Evolutionary conservation across 2,329 filamentous ascomycete species (phyloP).

Genomic region (Alternaria solani): DNA sequence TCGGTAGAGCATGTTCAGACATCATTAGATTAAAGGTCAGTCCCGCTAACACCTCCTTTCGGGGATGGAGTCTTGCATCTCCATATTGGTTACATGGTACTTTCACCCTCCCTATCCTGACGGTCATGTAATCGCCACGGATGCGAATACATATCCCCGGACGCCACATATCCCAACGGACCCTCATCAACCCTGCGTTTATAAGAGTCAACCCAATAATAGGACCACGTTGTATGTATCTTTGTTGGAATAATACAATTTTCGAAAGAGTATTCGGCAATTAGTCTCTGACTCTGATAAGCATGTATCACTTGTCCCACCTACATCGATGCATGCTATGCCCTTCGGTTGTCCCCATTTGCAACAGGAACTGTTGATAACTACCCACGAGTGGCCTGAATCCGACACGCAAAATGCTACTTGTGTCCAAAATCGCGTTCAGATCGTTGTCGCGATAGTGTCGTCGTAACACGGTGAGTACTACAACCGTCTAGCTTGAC

Average conservation of each 20-base stretch:
- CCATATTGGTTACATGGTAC: too few relatives aligned
- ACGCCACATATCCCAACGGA: too few relatives aligned
- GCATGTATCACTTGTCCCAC: neutral
- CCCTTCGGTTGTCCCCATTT: neutral
- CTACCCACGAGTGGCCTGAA: neutral
- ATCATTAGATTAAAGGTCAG: too few relatives aligned
- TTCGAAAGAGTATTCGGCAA: neutral
- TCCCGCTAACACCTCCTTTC: too few relatives aligned
- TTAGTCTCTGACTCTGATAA: too few relatives aligned
- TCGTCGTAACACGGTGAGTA: neutral
- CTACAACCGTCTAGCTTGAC: neutral
- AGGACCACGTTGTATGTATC: neutral
- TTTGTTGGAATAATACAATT: neutral
- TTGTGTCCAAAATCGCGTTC: neutral
- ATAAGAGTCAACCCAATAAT: too few relatives aligned
- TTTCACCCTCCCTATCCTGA: too few relatives aligned
- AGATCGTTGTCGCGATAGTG: neutral
- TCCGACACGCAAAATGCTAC: neutral
- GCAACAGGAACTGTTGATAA: neutral
- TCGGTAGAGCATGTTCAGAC: too few relatives aligned
- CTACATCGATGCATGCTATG: neutral
- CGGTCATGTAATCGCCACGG: too few relatives aligned
- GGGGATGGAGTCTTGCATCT: too few relatives aligned
- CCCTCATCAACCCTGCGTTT: too few relatives aligned
- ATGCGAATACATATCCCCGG: too few relatives aligned